These are phyloP conservation scores for Fallopia convolvulus DNA, from an alignment of 148 eudicot genomes.

Conservation along the genomic window DNA sequence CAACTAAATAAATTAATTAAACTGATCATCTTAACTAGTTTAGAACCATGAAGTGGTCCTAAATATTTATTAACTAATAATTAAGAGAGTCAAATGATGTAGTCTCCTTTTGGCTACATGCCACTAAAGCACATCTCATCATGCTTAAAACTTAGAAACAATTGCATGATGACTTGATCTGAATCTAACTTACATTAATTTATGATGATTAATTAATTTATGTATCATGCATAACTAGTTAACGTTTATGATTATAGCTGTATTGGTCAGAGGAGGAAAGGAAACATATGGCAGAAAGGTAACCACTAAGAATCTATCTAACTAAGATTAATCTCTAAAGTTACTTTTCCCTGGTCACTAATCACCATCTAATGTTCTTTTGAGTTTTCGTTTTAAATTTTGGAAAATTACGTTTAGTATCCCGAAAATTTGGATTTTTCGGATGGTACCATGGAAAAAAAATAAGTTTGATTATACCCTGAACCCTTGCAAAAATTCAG, in stretches of 20 bases:
- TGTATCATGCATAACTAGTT: neutral
- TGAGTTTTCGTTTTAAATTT: neutral
- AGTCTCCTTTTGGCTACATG: conserved; percentile 10
- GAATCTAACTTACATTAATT: neutral
- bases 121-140: conserved; percentile 13
- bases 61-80: neutral
- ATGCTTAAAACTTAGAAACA: conserved; percentile 5
- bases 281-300: conserved; percentile 6
- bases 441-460: too few relatives aligned
- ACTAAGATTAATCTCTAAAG: conserved; percentile 5
- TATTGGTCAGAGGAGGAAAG: neutral
- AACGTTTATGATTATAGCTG: neutral
- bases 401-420: too few relatives aligned
- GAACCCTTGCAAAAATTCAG: too few relatives aligned
- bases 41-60: neutral
- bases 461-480: too few relatives aligned
- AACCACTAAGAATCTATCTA: conserved; percentile 8
- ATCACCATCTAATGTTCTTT: neutral
- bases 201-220: neutral
- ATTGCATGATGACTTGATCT: conserved; percentile 7
- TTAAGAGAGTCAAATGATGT: conserved; percentile 11
- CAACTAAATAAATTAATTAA: neutral
- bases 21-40: neutral
- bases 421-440: too few relatives aligned
- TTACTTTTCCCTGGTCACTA: neutral